These are phyloP conservation scores for Bryum argenteum DNA, from an alignment of 225 moss, liverwort and hornwort genomes.

Conservation along the genomic window DNA sequence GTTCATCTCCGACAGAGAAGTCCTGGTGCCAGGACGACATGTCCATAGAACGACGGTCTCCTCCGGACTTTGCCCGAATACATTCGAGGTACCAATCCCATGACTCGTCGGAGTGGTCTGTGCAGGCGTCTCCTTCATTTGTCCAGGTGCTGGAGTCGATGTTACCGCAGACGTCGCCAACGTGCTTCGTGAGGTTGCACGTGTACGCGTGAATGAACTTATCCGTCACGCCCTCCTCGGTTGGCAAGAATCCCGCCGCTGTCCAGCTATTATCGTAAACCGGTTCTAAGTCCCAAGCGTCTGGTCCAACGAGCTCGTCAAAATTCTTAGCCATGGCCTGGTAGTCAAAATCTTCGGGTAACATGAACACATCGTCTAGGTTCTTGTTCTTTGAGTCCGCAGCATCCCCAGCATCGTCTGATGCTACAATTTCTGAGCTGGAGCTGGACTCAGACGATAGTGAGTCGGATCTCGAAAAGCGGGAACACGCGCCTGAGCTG, in stretches of 20 bases:
- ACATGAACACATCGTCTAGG: slow-evolving; percentile 11
- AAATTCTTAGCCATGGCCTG: slow-evolving; percentile 40
- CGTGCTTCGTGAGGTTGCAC: slow-evolving; percentile 43
- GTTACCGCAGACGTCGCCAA: slow-evolving; percentile 35
- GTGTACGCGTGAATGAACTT: slow-evolving; percentile 45
- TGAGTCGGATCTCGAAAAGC: slow-evolving; percentile 22
- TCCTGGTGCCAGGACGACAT: slow-evolving; percentile 24
- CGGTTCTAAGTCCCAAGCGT: slow-evolving; percentile 4
- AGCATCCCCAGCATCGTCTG: slow-evolving; percentile 21
- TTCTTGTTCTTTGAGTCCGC: slow-evolving; percentile 30
- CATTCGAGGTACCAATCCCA: slow-evolving; percentile 30
- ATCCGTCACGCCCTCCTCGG: slow-evolving; percentile 44
- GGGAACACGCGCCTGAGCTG: not conserved
- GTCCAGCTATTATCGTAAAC: slow-evolving; percentile 48
- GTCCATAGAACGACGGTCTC: slow-evolving; percentile 26
- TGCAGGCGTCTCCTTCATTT: slow-evolving; percentile 36
- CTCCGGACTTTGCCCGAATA: slow-evolving; percentile 17
- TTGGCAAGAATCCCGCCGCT: slow-evolving; percentile 20
- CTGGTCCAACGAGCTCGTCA: slow-evolving; percentile 23
- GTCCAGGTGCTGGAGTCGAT: slow-evolving; percentile 45
- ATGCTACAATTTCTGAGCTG: slow-evolving; percentile 13
- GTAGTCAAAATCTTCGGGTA: slow-evolving; percentile 27
- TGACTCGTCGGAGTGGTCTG: slow-evolving; percentile 38
- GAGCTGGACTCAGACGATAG: slow-evolving; percentile 33
- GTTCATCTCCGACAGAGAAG: slow-evolving; percentile 11